These are phyloP conservation scores for Pseudotulostoma volvatum DNA, from an alignment of 495 filamentous ascomycete genomes.

Conservation along the genomic window DNA sequence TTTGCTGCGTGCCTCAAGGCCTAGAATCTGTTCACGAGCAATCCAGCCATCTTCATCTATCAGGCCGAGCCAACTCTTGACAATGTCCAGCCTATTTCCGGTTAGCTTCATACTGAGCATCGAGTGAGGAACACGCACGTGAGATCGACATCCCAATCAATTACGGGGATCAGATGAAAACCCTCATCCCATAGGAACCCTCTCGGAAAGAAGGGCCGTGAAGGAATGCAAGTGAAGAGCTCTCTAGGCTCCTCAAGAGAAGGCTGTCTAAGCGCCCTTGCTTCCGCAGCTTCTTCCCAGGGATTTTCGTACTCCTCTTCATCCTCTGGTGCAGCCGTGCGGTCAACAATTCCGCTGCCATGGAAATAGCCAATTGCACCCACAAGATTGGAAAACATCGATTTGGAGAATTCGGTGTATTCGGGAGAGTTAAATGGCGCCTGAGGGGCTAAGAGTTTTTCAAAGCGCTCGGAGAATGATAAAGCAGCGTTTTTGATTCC, in stretches of 20 bases:
- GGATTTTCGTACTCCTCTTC: slow-evolving; percentile 95
- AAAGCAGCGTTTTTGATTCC: slow-evolving; percentile 48
- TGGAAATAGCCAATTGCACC: slow-evolving; percentile 95
- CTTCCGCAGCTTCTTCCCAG: slow-evolving; percentile 79
- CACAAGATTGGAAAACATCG: slow-evolving; percentile 85
- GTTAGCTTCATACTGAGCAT: not conserved
- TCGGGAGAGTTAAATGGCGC: slow-evolving; percentile 57
- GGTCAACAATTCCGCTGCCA: slow-evolving; percentile 71
- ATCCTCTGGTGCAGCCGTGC: slow-evolving; percentile 78
- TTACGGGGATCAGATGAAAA: slow-evolving; percentile 82
- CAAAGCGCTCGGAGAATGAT: slow-evolving; percentile 59
- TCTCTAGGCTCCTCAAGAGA: slow-evolving; percentile 67
- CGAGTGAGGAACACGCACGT: slow-evolving; percentile 30
- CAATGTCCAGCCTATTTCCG: slow-evolving; percentile 51
- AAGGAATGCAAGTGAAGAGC: slow-evolving; percentile 86
- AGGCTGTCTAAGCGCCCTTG: slow-evolving; percentile 46
- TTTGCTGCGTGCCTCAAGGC: slow-evolving; percentile 86
- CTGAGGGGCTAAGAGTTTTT: slow-evolving; percentile 52
- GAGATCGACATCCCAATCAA: slow-evolving; percentile 86
- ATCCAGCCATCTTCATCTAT: slow-evolving; percentile 99
- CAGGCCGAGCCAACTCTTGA: slow-evolving; percentile 87
- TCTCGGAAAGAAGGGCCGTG: slow-evolving; percentile 86
- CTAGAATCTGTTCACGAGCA: slow-evolving; percentile 88
- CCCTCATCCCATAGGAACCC: slow-evolving; percentile 98
- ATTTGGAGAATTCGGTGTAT: slow-evolving; percentile 67